Evolutionary conservation across 148 eudicot genomes (phyloP).

Genomic region (Camellia lanceoleosa): DNA sequence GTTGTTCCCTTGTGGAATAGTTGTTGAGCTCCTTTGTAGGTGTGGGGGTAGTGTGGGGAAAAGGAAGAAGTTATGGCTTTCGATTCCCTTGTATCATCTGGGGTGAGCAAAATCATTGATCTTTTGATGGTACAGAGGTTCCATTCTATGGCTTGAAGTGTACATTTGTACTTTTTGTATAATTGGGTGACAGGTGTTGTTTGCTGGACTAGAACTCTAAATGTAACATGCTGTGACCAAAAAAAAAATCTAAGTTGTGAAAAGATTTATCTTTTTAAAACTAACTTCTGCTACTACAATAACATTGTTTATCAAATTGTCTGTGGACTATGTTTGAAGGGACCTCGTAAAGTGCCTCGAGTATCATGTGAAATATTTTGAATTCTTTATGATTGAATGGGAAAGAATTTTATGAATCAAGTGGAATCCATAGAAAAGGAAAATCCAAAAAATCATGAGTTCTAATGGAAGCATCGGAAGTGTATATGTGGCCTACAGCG

Average conservation of each 20-base stretch:
- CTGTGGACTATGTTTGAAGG: not conserved
- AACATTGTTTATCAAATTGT: not conserved
- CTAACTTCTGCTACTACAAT: not conserved
- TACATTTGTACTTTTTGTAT: no score
- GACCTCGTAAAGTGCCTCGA: not conserved
- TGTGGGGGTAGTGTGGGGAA: no score
- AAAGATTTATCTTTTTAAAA: not conserved
- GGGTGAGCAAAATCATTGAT: no score
- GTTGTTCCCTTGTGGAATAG: no score
- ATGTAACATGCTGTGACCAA: not conserved
- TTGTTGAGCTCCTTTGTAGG: no score
- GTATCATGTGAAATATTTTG: not conserved
- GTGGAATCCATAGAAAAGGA: not conserved
- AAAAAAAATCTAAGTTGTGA: not conserved
- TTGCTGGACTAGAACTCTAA: not conserved
- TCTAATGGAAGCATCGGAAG: not conserved
- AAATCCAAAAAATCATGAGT: not conserved
- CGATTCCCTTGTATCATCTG: no score
- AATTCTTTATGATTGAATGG: not conserved
- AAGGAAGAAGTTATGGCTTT: no score
- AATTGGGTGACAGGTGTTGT: no score
- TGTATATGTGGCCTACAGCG: not conserved
- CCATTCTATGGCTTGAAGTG: no score
- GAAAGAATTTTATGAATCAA: not conserved
- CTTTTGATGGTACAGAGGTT: no score